Base-by-base conservation (phyloP, 2,329 filamentous ascomycete species). In the Fusarium pseudonygamai region DNA sequence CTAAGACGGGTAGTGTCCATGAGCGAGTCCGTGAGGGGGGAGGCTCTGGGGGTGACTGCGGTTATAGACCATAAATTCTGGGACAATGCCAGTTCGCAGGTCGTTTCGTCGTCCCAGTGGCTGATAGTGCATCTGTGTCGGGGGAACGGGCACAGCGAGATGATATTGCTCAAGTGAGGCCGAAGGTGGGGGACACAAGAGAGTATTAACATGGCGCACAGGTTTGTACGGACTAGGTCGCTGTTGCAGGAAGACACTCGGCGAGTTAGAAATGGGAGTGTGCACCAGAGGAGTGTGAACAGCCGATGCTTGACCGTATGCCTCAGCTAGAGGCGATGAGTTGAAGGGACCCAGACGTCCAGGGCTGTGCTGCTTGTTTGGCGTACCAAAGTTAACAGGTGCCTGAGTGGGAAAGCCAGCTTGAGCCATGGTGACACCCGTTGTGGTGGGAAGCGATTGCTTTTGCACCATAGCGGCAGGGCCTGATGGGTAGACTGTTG, bases 211-310 rank as follows among this genome's bases (percentile, higher is more conserved):
- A 69, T 94, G 90, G 60, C 95, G 93, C 43, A 98, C 92, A 3
- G 96, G 96, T 72, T 94, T 93, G 83, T 98, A 98, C 7, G 96
- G 96, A 62, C 96, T 98, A 72, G 93, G 92, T 64, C 96, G 90
- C 80, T 97, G 94, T 78, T 93, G 93, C 42, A 98, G 86, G 82
- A 97, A 97, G 78, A 94, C 90, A 16, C 93, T 95, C 2, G 96
- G 96, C 37, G 96, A 98, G 72, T 96, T 89, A 37, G 93, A 92
- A 49, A 90, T 89, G 11, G 92, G 91, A 14, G 91, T 89, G 55
- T 91, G 88, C 8, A 76, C 76, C 43, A 82, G 78, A 5, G 92
- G 91, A 14, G 91, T 89, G 59, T 90, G 88, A 16, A 87, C 84
- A 16, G 85, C 82, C 6, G 89, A 88, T 55, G 75, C 80, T 49